Conservation (phyloP, 441 rosid species). For the Raphanus hybrid region DNA sequence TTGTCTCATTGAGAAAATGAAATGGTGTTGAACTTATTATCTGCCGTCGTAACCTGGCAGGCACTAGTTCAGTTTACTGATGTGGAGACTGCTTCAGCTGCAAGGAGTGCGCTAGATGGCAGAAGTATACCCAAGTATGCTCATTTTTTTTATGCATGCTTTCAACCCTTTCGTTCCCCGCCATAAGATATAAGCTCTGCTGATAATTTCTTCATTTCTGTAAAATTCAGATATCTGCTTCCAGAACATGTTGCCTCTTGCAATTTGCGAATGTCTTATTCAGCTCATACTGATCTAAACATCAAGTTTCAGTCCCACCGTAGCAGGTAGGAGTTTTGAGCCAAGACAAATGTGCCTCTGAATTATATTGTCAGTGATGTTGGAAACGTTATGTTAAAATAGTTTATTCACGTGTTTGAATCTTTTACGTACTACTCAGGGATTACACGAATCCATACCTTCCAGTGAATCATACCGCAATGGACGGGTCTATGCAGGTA, state of each 20-base stretch:
- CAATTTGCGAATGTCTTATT: conserved; percentile 90
- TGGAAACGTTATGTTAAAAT: conserved; percentile 7
- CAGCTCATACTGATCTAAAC: conserved; percentile 97
- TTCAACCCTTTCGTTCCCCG: conserved; percentile 7
- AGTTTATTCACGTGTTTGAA: conserved; percentile 23
- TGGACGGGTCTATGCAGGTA: conserved; percentile 90
- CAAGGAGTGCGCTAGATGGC: conserved; percentile 91
- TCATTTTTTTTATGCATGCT: conserved; percentile 21
- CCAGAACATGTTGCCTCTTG: conserved; percentile 82
- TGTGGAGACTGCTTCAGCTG: conserved; percentile 88
- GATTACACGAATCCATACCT: conserved; percentile 98
- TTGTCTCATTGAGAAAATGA: no score
- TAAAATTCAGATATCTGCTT: conserved; percentile 77
- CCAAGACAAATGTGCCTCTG: conserved; percentile 17
- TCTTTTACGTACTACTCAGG: conserved; percentile 50
- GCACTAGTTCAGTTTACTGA: conserved; percentile 94
- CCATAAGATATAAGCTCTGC: not conserved
- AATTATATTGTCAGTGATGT: conserved; percentile 17
- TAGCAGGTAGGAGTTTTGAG: conserved; percentile 71
- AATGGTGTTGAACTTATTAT: conserved; percentile 22
- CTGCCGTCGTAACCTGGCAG: conserved; percentile 49
- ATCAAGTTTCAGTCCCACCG: conserved; percentile 99
- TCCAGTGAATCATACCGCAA: conserved; percentile 97
- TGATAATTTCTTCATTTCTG: conserved; percentile 17
- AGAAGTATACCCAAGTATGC: conserved; percentile 93